Percentiles rank a stretch among this genome's conserved stretches.
These are phyloP conservation scores for Ceratocystis ficicola DNA, from an alignment of 2,329 filamentous ascomycete species.

Conservation along the genomic window DNA sequence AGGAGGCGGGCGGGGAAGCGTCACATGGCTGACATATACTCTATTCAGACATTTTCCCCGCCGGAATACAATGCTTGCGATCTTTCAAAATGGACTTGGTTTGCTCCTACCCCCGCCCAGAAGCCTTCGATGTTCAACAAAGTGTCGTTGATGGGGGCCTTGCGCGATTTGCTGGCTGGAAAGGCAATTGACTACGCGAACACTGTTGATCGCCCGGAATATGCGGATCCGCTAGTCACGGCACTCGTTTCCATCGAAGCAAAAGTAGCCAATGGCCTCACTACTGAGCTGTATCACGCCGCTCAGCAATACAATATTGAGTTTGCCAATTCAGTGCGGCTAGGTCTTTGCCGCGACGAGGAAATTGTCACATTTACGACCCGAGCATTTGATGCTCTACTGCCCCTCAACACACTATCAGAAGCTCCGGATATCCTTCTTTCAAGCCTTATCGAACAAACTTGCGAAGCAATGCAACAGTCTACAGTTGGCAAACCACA, in stretches of 20 bases:
- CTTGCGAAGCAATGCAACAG: constrained; percentile 13
- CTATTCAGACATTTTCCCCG: constrained; percentile 31
- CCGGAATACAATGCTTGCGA: constrained; percentile 32
- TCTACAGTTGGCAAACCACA: constrained; percentile 13
- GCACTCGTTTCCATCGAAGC: constrained; percentile 9
- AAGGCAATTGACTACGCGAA: constrained; percentile 13
- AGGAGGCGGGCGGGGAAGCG: constrained; percentile 42
- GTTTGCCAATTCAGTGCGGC: constrained; percentile 13
- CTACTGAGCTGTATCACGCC: constrained; percentile 8
- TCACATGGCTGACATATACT: constrained; percentile 40
- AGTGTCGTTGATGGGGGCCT: neutral
- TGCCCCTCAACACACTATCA: neutral
- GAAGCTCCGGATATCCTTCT: constrained; percentile 14
- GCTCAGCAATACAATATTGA: constrained; percentile 15
- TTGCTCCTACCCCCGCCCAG: constrained; percentile 32
- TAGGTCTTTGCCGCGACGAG: constrained; percentile 18
- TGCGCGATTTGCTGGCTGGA: neutral
- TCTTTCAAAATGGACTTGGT: constrained; percentile 41
- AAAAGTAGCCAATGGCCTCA: constrained; percentile 5
- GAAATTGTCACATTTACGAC: constrained; percentile 19
- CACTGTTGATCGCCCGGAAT: constrained; percentile 10
- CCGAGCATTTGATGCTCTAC: constrained; percentile 13
- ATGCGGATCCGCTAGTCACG: constrained; percentile 14
- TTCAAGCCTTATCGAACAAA: constrained; percentile 9
- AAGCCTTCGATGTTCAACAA: constrained; percentile 2